Base-by-base conservation (phyloP, 148 eudicot species). In the Spergularia marina region DNA sequence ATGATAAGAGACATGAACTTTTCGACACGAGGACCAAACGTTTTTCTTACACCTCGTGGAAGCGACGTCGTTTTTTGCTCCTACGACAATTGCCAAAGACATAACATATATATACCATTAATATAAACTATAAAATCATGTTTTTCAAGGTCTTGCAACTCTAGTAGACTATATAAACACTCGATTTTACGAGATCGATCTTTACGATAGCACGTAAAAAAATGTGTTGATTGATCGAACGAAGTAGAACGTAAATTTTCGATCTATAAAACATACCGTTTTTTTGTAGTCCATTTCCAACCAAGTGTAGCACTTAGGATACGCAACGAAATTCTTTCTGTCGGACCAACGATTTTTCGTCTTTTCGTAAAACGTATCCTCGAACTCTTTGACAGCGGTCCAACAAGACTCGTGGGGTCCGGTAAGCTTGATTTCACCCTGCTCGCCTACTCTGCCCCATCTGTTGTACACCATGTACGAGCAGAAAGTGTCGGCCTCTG, bases 401-500 rank as follows among this genome's bases (percentile, higher is more conserved):
- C 87, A 76, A 53, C 67, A 66, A 7, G 87, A 87, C 66, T 84
- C 79, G 79, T 79, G 91, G 17, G 97, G 97, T 21, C 98, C 98
- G 40, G 78, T 78, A 51, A 93, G 53, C 83, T 93, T 89, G 79
- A 86, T 88, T 79, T 89, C 94, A 78, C 98, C 98, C 84, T 87
- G 89, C 66, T 88, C 74, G 67, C 98, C 98, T 79, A 93, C 98
- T 82, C 98, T 91, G 47, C 98, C 98, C 97, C 98, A 93, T 87
- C 94, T 91, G 77, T 72, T 83, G 76, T 87, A 93, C 62, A 93
- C 89, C 87, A 88, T 85, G 83, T 78, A 93, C 58, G 76, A 72
- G 49, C 86, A 79, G 72, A 87, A 91, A 70, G 78, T 88, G 82
- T 93, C 97, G 64, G 87, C 86, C 83, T 93, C 98, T 93, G 87